Base-by-base conservation (phyloP, 129 eudicot species). In the Calendula officinalis region DNA sequence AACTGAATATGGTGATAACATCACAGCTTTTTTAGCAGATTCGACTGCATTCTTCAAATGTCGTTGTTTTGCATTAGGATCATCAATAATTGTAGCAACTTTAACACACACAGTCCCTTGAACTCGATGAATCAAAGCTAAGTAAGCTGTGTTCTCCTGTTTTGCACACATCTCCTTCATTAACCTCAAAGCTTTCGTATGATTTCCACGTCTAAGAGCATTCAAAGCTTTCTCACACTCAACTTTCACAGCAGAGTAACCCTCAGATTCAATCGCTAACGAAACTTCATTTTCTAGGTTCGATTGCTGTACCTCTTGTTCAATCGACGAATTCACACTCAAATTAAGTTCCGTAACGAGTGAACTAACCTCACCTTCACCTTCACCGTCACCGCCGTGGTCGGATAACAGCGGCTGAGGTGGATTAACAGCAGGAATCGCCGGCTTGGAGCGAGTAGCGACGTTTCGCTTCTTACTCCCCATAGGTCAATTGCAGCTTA, bases 151-250 rank as follows among this genome's bases (percentile, higher is more conserved):
- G 63, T 74, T 83, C 49, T 79, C 75, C 13, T 78, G 59, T 40
- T 74, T 88, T n/a, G 22, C 56, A 71, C 83, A 78, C 85, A 84
- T 43, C 32, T 94, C 99, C 82, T 80, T 85, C 86, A 94, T 85
- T 42, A 94, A 43, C 74, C 95, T 82, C 17, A 94, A 75, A 44
- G 97, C 88, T 65, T 83, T 88, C 8, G 76, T 86, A 70, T 94
- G 95, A 66, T 86, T 88, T 11, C 97, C 97, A 0, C 90, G 69
- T 3, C 97, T 70, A 38, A 94, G 56, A 2, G 89, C 85, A 57
- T 67, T 89, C 6, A 94, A 71, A 35, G 94, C 97, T 15, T 78
- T 67, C 85, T 94, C 99, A 47, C 97, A 94, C 49, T 94, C 99
- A 5, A 60, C 60, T 79, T 85, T 88, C 15, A 94, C 67, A 30